Evolutionary conservation across 768 basidiomycete species (phyloP).

Genomic region (Clavulina sp.): DNA sequence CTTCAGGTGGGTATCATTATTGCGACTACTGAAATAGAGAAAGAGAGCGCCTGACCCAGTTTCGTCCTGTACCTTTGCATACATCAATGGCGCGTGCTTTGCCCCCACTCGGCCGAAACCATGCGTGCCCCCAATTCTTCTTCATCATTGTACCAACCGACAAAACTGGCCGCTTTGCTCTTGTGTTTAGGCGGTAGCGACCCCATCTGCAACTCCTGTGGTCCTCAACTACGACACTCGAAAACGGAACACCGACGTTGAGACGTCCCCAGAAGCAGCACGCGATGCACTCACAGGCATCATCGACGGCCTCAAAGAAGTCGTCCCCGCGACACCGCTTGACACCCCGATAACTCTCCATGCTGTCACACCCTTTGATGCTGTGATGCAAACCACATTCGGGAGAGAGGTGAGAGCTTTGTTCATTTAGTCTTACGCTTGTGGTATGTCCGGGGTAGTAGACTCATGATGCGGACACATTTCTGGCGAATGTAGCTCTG

Average conservation of each 20-base stretch:
- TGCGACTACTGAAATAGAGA: no score
- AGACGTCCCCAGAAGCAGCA: conserved; percentile 44
- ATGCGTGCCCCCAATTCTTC: conserved; percentile 29
- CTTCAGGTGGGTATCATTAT: conserved; percentile 4
- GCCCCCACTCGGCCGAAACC: not conserved
- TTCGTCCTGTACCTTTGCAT: no score
- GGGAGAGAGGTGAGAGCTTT: conserved; percentile 77
- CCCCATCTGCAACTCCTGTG: conserved; percentile 26
- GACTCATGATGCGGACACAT: conserved; percentile 4
- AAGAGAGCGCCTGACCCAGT: no score
- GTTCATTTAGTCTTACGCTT: conserved; percentile 9
- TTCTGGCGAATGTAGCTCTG: conserved; percentile 35
- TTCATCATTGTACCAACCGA: not conserved
- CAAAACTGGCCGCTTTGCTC: not conserved
- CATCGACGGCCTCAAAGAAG: conserved; percentile 5
- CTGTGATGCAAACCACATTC: conserved; percentile 60
- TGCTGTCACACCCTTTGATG: conserved; percentile 63
- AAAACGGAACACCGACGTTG: conserved; percentile 70
- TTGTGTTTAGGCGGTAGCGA: conserved; percentile 13
- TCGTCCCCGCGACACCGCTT: conserved; percentile 32
- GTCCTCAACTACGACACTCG: conserved; percentile 57
- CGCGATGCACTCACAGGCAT: conserved; percentile 12
- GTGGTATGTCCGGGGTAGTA: not conserved
- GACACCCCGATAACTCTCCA: conserved; percentile 51
- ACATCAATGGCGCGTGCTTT: no score